phyloP scores from a whole-genome alignment of 2,329 filamentous ascomycete genomes.

The Blumeria graminis region DNA sequence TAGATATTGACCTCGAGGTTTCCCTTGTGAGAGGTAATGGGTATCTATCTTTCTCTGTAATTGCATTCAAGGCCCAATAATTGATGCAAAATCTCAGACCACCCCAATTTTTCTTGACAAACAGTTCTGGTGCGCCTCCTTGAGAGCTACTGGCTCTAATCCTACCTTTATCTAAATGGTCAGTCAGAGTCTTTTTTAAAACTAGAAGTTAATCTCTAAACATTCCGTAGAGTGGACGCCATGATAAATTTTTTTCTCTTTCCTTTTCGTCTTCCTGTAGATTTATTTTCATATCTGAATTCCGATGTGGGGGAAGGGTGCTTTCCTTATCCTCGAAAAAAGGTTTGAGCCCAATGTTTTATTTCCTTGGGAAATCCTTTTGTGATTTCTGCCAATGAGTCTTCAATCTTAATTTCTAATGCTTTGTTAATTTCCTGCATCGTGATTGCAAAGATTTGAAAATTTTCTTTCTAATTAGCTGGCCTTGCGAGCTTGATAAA shows the following conservation, averaged over 20 bases:
- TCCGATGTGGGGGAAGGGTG: background rate
- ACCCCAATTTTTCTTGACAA: background rate
- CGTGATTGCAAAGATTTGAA: background rate
- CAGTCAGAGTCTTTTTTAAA: background rate
- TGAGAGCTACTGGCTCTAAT: background rate
- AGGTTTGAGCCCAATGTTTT: background rate
- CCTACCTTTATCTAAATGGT: background rate
- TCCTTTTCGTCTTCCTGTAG: background rate
- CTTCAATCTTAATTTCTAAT: background rate
- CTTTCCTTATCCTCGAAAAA: background rate
- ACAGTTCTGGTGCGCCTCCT: background rate
- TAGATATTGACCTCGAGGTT: background rate
- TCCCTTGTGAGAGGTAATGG: background rate
- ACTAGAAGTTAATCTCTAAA: background rate
- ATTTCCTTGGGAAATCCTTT: background rate
- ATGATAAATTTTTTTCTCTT: background rate
- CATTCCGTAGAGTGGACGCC: background rate
- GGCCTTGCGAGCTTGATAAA: background rate
- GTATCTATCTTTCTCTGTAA: background rate
- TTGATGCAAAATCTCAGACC: background rate
- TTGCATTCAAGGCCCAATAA: background rate
- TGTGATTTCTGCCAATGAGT: background rate
- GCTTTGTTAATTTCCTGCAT: constrained; percentile 1
- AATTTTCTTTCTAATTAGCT: background rate
- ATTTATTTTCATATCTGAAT: background rate